Base-by-base conservation (phyloP, 768 basidiomycete genomes). In the Amanita brunnescens region DNA sequence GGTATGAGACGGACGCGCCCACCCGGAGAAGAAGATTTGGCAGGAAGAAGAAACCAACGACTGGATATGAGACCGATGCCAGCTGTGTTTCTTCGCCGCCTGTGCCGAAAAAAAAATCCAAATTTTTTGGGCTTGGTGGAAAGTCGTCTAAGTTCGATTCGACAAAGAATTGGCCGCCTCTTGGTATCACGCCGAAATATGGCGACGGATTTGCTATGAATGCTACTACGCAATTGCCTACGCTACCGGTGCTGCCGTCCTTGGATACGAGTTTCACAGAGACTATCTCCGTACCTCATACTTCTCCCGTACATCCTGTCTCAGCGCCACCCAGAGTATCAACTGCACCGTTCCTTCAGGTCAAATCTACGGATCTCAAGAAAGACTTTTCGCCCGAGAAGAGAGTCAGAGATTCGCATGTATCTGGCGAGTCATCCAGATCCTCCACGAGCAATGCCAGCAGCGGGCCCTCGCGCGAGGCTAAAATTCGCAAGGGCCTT, bases 161-260 rank as follows among this genome's bases (percentile, higher is more conserved):
- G 24, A 45, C 55, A 14, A 61, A 60, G 20, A 66, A 58, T 43
- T 66, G 66, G 34, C 57, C 62, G 1, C 58, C 65, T 6, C 66
- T 77, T 18, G 76, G 77, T 20, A 77, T 78, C 50, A 76, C 76
- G 3, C 70, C 66, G 14, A 63, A 65, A 52, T 80, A 77, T 55
- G 76, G 72, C 9, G 74, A 70, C 1, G 68, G 69, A 5, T 49
- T 66, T 20, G 56, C 48, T 34, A 29, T 52, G n/a, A 52, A 43
- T 10, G 47, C 50, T 5, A 44, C 40, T 24, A 33, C 21, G 2
- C 32, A 24, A 29, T 47, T 53, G 13, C 52, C 52, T 18, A 21
- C 34, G 12, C 23, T 44, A 24, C 52, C 43, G 26, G 33, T 35
- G 23, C 24, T 53, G 14, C 52, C 52, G 9, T 46, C 45, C 37